A percentile compares a stretch with the other conserved stretches of the same genome.
These are phyloP conservation scores for Ceratobasidium sp. DNA, from an alignment of 1,284 basidiomycete species.

Conservation along the genomic window DNA sequence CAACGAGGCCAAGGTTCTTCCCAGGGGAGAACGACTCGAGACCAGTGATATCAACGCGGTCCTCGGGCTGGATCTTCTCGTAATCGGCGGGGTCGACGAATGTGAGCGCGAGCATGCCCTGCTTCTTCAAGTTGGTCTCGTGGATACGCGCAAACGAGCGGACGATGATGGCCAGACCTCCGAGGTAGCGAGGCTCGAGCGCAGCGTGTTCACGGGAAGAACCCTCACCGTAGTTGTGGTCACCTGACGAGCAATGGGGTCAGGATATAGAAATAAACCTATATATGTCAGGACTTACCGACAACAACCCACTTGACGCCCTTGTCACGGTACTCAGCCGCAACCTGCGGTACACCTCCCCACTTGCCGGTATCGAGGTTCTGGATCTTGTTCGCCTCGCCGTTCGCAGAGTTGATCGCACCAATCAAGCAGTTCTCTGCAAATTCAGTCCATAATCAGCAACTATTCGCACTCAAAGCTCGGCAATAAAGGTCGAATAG, in stretches of 20 bases:
- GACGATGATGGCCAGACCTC: slow-evolving; percentile 94
- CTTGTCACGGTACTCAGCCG: slow-evolving; percentile 88
- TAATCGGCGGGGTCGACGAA: slow-evolving; percentile 92
- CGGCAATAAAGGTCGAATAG: not conserved
- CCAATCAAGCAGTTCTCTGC: slow-evolving; percentile 96
- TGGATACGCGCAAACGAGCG: slow-evolving; percentile 98
- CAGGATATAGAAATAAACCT: not conserved
- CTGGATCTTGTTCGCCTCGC: slow-evolving; percentile 95
- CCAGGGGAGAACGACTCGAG: slow-evolving; percentile 88
- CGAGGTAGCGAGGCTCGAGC: slow-evolving; percentile 96
- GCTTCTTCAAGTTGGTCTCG: slow-evolving; percentile 98
- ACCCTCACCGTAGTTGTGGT: slow-evolving; percentile 98
- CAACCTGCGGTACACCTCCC: slow-evolving; percentile 87
- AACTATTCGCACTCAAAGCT: not conserved
- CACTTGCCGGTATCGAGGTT: slow-evolving; percentile 92
- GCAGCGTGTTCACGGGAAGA: slow-evolving; percentile 98
- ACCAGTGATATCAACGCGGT: slow-evolving; percentile 88
- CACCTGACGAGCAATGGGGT: slow-evolving; percentile 60
- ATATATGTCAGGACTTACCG: slow-evolving; percentile 57
- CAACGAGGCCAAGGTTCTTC: slow-evolving; percentile 84
- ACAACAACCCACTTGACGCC: slow-evolving; percentile 97
- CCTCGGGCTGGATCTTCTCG: slow-evolving; percentile 85
- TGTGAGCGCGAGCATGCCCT: slow-evolving; percentile 93
- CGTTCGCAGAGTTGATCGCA: slow-evolving; percentile 95
- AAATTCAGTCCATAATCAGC: slow-evolving; percentile 12